These are phyloP conservation scores for Carex parvula DNA, from an alignment of 176 grass and related monocot genomes.

Conservation along the genomic window DNA sequence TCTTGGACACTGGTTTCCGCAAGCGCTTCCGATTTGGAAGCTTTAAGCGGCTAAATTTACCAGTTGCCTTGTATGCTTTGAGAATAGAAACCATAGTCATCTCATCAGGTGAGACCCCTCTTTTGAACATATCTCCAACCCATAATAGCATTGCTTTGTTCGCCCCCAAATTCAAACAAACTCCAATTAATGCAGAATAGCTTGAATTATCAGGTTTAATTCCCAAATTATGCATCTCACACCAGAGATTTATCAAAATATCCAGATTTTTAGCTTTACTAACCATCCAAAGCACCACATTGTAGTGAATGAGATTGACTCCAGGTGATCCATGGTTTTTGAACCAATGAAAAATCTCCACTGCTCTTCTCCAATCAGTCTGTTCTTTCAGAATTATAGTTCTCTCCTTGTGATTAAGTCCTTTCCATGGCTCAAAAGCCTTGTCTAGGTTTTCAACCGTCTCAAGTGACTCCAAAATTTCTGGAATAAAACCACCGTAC, in stretches of 20 bases:
- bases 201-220: conserved; percentile 50
- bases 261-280: conserved; percentile 54
- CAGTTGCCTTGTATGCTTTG: conserved; percentile 63
- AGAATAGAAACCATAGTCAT: conserved; percentile 66
- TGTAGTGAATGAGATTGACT: conserved; percentile 87
- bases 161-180: conserved; percentile 50
- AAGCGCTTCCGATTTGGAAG: conserved; percentile 15
- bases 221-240: conserved; percentile 52
- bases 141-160: conserved; percentile 41
- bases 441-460: conserved; percentile 38
- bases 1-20: conserved; percentile 5
- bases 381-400: conserved; percentile 93
- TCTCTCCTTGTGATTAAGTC: conserved; percentile 53
- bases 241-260: conserved; percentile 52
- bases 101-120: conserved; percentile 64
- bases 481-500: conserved; percentile 71
- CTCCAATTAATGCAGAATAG: conserved; percentile 65
- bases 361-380: conserved; percentile 62
- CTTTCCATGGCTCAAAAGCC: conserved; percentile 69
- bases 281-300: conserved; percentile 51
- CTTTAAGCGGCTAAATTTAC: conserved; percentile 34
- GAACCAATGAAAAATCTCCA: conserved; percentile 75
- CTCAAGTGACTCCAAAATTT: conserved; percentile 56
- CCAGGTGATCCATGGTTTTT: conserved; percentile 31
- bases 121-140: conserved; percentile 77